phyloP scores from a whole-genome alignment of 495 filamentous ascomycete genomes.

The Penicillium lagena region DNA sequence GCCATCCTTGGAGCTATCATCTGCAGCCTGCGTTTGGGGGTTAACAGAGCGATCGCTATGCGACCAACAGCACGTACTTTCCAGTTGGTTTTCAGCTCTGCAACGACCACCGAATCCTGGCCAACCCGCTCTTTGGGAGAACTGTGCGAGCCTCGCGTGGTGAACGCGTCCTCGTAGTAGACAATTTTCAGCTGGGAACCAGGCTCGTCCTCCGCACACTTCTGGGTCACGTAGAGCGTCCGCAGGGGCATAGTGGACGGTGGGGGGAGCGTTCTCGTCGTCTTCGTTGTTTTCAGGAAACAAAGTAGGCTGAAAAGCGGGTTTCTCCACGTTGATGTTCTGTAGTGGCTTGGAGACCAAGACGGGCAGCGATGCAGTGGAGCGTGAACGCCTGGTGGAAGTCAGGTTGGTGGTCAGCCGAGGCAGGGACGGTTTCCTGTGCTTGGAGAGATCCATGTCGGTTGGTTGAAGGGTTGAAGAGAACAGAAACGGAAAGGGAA shows the following conservation, averaged over 20 bases:
- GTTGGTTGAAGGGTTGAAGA: background rate
- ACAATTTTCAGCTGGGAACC: conserved; percentile 30
- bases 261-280: conserved; percentile 14
- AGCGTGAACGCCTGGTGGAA: background rate
- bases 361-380: conserved; percentile 1
- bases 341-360: background rate
- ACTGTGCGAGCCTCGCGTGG: conserved; percentile 41
- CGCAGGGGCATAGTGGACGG: background rate
- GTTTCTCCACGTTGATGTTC: conserved; percentile 1
- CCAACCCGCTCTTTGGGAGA: conserved; percentile 51
- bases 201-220: conserved; percentile 14
- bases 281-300: conserved; percentile 20
- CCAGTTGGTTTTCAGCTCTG: conserved; percentile 78
- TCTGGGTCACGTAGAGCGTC: conserved; percentile 2
- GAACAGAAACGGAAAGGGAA: background rate
- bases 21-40: too few species aligned
- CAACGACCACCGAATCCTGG: conserved; percentile 65
- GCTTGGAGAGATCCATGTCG: conserved; percentile 10
- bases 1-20: conserved; percentile 27
- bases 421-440: conserved; percentile 9
- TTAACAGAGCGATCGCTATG: conserved; percentile 1
- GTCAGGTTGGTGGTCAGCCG: conserved; percentile 10
- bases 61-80: conserved; percentile 48
- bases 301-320: conserved; percentile 12
- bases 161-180: conserved; percentile 60